Evolutionary conservation across 1,284 basidiomycete species (phyloP), one percentile per base, ranked within the genome.

Genomic region (Cutaneotrichosporon dermatis): DNA sequence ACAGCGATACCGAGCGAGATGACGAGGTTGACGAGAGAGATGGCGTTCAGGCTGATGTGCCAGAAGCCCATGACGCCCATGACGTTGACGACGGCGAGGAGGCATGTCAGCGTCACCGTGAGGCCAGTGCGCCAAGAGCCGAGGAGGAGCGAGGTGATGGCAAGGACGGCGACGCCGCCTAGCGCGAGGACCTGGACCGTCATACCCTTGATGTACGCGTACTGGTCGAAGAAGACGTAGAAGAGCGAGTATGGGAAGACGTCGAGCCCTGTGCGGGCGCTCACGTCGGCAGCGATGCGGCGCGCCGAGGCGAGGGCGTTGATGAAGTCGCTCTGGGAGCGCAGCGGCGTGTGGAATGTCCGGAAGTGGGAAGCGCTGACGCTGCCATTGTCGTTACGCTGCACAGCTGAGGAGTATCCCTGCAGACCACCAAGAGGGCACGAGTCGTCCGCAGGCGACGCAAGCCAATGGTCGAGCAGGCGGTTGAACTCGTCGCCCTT

Each of bases 181-280:
- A 97, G 81, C 0, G 89, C 86, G 5, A 99, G 83, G 52, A 98
- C 88, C 73, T 93, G 86, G 72, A 91, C 84, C 2, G 92, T 90
- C 70, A 91, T 90, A 44, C 86, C 82, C 64, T 89, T 74, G 71
- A 98, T 89, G 67, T 91, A 89, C n/a, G 86, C 85, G 74, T 94
- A 96, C 76, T 77, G 92, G 69, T 96, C 92, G 79, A 98, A 99
- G 82, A 93, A 99, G 68, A 98, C 93, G 78, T 97, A 97, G 81
- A 92, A 92, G 12, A 94, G 77, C 34, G 92, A 95, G 78, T 98
- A 99, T 0, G 95, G 90, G 84, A 95, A 99, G 9, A 98, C 89
- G 9, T 84, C 79, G 5, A 85, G 81, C 4, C 92, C 91, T 0
- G 85, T 90, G 44, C 82, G 74, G 60, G 79, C 76, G 0, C 87